These are phyloP conservation scores for Hypoxylon rubiginosum DNA, from an alignment of 2,329 filamentous ascomycete genomes.

Conservation along the genomic window DNA sequence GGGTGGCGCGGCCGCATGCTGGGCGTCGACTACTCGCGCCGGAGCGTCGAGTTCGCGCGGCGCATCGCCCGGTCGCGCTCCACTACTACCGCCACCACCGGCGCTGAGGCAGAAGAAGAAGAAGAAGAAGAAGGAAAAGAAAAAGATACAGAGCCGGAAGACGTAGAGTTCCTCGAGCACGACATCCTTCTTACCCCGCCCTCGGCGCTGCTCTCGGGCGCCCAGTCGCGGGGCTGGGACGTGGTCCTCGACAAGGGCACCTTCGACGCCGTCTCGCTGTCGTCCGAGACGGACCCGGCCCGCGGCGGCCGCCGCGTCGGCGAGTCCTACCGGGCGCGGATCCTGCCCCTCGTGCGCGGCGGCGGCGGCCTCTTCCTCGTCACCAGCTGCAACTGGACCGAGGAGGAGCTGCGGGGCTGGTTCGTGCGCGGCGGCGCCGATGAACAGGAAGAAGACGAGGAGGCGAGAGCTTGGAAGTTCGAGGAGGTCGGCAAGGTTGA, in stretches of 20 bases:
- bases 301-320: constrained; percentile 70
- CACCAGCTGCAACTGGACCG: constrained; percentile 99
- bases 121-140: constrained; percentile 44
- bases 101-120: background rate
- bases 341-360: constrained; percentile 77
- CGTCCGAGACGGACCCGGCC: constrained; percentile 64
- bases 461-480: constrained; percentile 60
- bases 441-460: constrained; percentile 32
- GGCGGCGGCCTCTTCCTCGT: constrained; percentile 81
- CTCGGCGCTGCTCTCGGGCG: constrained; percentile 52
- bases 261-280: constrained; percentile 93
- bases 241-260: constrained; percentile 98
- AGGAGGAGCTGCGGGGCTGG: constrained; percentile 85
- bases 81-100: background rate
- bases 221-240: constrained; percentile 74
- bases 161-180: constrained; percentile 68
- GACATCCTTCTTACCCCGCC: constrained; percentile 68
- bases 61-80: constrained; percentile 65
- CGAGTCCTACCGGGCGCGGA: constrained; percentile 80
- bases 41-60: constrained; percentile 80
- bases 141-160: constrained; percentile 48
- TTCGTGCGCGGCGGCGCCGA: constrained; percentile 66
- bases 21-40: constrained; percentile 83
- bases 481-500: constrained; percentile 76
- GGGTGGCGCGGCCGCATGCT: constrained; percentile 78